phyloP scores from a whole-genome alignment of 805 yeast species.

The Naumovozyma castellii region DNA sequence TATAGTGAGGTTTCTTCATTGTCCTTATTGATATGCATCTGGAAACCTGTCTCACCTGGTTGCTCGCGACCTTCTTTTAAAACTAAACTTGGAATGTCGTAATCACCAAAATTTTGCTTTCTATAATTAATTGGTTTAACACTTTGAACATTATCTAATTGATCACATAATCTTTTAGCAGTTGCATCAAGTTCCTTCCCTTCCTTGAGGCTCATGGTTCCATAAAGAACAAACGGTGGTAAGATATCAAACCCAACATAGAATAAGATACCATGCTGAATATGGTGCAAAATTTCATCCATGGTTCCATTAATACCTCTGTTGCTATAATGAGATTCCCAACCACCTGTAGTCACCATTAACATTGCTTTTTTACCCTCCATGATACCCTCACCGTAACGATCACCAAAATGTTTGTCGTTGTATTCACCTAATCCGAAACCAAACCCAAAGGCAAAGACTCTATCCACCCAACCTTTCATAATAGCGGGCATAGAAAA shows the following conservation, averaged over 20 bases:
- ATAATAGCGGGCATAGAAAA: conserved; percentile 18
- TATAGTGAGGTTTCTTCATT: neutral
- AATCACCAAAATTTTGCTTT: conserved; percentile 18
- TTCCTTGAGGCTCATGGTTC: conserved; percentile 4
- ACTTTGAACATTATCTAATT: conserved; percentile 6
- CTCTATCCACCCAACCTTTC: conserved; percentile 18
- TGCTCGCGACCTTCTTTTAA: conserved; percentile 14
- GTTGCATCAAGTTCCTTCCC: conserved; percentile 1
- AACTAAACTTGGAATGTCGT: conserved; percentile 7
- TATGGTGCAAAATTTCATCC: conserved; percentile 20
- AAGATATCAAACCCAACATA: conserved; percentile 19
- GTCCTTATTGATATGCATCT: conserved; percentile 7
- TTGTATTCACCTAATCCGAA: conserved; percentile 7
- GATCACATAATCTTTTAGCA: conserved; percentile 4
- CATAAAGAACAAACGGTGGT: conserved; percentile 13
- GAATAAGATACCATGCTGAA: conserved; percentile 19
- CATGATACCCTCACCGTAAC: conserved; percentile 16
- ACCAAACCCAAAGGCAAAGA: conserved; percentile 4
- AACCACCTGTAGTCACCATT: conserved; percentile 13
- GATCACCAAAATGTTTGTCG: conserved; percentile 8
- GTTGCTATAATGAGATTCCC: conserved; percentile 6
- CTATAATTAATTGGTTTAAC: conserved; percentile 13
- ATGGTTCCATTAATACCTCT: conserved; percentile 20
- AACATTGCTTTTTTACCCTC: conserved; percentile 15
- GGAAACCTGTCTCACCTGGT: conserved; percentile 9